Evolutionary conservation across 2,329 filamentous ascomycete genomes (phyloP).

Genomic region (Talaromyces rugulosus): DNA sequence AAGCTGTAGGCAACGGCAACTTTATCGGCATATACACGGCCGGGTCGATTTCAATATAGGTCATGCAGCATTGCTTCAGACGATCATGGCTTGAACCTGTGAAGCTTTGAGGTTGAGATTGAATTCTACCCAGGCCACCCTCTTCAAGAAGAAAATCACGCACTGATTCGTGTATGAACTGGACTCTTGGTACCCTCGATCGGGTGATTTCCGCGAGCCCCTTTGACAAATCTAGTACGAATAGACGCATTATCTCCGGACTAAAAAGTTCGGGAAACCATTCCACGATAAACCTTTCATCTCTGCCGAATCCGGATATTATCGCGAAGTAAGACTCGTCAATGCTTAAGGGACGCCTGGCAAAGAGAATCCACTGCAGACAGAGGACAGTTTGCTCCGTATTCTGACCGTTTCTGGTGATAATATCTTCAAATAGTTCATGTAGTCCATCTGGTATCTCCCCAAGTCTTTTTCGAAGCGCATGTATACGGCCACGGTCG

Average conservation of each 20-base stretch:
- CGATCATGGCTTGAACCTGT: conserved; percentile 33
- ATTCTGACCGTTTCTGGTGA: conserved; percentile 10
- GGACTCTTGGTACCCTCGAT: conserved; percentile 32
- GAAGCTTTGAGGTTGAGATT: conserved; percentile 22
- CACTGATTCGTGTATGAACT: conserved; percentile 45
- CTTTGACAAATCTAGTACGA: conserved; percentile 8
- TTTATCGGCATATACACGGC: not conserved
- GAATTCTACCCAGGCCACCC: conserved; percentile 25
- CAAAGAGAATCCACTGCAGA: conserved; percentile 15
- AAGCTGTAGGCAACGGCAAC: not conserved
- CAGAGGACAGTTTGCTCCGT: conserved; percentile 2
- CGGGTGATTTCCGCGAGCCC: conserved; percentile 44
- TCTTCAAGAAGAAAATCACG: conserved; percentile 39
- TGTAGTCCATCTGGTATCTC: conserved; percentile 28
- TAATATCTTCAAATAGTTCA: conserved; percentile 16
- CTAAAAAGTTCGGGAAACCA: not conserved
- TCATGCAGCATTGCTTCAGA: conserved; percentile 41
- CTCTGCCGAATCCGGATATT: not conserved
- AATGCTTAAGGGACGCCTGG: conserved; percentile 13
- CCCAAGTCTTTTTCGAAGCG: conserved; percentile 24
- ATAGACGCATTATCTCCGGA: not conserved
- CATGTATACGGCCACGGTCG: conserved; percentile 19
- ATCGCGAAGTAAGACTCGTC: conserved; percentile 16
- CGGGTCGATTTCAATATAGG: conserved; percentile 32
- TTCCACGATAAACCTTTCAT: not conserved